Conservation (phyloP, 352 stramenopile genomes). For the Pythium aphanidermatum region DNA sequence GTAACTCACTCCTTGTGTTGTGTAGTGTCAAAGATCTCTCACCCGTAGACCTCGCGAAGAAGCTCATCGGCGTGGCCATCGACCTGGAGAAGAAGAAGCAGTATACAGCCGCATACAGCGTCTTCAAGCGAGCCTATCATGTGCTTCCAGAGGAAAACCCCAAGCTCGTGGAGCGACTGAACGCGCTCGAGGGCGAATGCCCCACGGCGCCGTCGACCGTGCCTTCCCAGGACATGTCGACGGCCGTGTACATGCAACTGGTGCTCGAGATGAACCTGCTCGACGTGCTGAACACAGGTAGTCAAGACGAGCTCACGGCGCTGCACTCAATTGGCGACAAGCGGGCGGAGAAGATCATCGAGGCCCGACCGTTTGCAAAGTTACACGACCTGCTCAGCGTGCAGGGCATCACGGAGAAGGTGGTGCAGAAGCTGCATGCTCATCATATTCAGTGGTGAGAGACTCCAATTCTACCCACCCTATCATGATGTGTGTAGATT, state of each 20-base stretch:
- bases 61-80: conserved; percentile 50
- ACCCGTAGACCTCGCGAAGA: conserved; percentile 39
- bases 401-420: conserved; percentile 38
- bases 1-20: not conserved
- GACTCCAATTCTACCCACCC: conserved; percentile 14
- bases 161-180: conserved; percentile 39
- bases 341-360: conserved; percentile 36
- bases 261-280: conserved; percentile 51
- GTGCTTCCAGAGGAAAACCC: conserved; percentile 39
- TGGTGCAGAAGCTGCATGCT: conserved; percentile 31
- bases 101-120: conserved; percentile 27
- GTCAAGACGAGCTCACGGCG: conserved; percentile 29
- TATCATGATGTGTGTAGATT: conserved; percentile 6
- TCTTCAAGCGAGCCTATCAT: conserved; percentile 50
- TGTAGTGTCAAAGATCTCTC: conserved; percentile 20
- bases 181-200: conserved; percentile 24
- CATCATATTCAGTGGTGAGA: conserved; percentile 32
- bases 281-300: conserved; percentile 38
- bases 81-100: conserved; percentile 39
- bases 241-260: conserved; percentile 23
- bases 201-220: conserved; percentile 12
- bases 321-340: conserved; percentile 51
- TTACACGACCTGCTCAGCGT: conserved; percentile 37
- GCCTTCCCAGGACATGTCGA: conserved; percentile 37
- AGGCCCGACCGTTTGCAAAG: conserved; percentile 34